These are phyloP conservation scores for Scleromitrula shiraiana DNA, from an alignment of 2,329 filamentous ascomycete genomes.

Conservation along the genomic window DNA sequence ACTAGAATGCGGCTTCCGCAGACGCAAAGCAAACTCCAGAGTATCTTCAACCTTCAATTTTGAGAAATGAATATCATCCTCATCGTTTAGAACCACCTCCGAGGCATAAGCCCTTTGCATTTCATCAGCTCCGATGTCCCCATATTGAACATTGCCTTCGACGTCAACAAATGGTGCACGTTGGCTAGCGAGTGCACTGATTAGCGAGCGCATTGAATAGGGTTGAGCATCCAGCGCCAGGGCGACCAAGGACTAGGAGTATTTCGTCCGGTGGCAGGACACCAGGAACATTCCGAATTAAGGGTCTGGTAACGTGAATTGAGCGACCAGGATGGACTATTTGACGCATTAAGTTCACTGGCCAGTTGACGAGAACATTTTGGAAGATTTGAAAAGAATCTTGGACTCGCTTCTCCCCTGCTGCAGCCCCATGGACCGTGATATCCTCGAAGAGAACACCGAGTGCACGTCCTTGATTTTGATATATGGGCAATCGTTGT, in stretches of 20 bases:
- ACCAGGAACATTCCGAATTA: neutral
- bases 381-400: neutral
- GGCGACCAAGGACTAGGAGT: slow-evolving; percentile 65
- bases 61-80: slow-evolving; percentile 70
- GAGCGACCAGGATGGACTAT: neutral
- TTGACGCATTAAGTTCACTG: neutral
- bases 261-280: slow-evolving; percentile 54
- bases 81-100: slow-evolving; percentile 71
- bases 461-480: neutral
- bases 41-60: slow-evolving; percentile 71
- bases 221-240: slow-evolving; percentile 67
- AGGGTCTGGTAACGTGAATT: neutral
- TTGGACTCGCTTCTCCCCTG: neutral
- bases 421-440: neutral
- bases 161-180: slow-evolving; percentile 61
- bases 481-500: neutral
- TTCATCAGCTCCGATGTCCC: slow-evolving; percentile 59
- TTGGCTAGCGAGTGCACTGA: slow-evolving; percentile 53
- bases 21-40: slow-evolving; percentile 66
- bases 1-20: slow-evolving; percentile 60
- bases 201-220: slow-evolving; percentile 72
- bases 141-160: slow-evolving; percentile 62
- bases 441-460: neutral
- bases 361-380: neutral
- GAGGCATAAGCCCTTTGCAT: slow-evolving; percentile 59